Evolutionary conservation across 1,284 basidiomycete genomes (phyloP).

Genomic region (Cutaneotrichosporon arboriforme): DNA sequence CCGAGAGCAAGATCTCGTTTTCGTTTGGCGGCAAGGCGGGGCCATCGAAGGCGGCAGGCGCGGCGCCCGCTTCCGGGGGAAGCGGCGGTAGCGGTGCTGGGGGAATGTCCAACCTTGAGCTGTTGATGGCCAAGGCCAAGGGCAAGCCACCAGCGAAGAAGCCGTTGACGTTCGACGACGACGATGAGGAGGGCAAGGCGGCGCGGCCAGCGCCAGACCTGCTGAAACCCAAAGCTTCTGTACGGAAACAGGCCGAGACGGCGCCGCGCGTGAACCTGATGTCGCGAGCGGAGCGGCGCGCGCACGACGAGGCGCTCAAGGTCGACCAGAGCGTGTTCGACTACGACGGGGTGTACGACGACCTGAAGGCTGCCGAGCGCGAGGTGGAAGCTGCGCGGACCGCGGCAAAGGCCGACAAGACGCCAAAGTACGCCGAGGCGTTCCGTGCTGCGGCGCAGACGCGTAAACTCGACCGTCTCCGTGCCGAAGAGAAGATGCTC

Average conservation of each 20-base stretch:
- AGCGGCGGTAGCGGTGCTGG: too few species aligned
- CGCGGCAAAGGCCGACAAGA: conserved; percentile 63
- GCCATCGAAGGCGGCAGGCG: background rate
- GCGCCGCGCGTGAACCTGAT: conserved; percentile 7
- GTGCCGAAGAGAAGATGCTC: conserved; percentile 97
- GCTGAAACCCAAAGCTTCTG: background rate
- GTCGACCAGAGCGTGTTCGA: conserved; percentile 83
- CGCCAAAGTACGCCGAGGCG: conserved; percentile 90
- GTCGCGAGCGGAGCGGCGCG: conserved; percentile 35
- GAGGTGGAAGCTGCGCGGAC: conserved; percentile 67
- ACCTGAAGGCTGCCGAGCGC: conserved; percentile 81
- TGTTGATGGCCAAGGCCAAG: conserved; percentile 38
- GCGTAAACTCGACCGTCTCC: conserved; percentile 78
- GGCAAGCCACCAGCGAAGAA: conserved; percentile 4
- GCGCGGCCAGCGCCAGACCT: conserved; percentile 2
- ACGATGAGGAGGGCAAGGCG: conserved; percentile 29
- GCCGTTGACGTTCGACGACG: conserved; percentile 25
- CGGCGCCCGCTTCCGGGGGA: conserved; percentile 1
- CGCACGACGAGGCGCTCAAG: conserved; percentile 63
- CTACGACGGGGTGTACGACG: conserved; percentile 95
- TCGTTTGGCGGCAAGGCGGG: conserved; percentile 28
- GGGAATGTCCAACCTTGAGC: conserved; percentile 33
- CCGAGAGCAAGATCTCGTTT: conserved; percentile 40
- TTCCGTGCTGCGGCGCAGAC: conserved; percentile 79
- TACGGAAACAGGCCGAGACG: conserved; percentile 2